Evolutionary conservation across 257 asterid genomes (phyloP).

Genomic region (Nicotiana sylvestris): DNA sequence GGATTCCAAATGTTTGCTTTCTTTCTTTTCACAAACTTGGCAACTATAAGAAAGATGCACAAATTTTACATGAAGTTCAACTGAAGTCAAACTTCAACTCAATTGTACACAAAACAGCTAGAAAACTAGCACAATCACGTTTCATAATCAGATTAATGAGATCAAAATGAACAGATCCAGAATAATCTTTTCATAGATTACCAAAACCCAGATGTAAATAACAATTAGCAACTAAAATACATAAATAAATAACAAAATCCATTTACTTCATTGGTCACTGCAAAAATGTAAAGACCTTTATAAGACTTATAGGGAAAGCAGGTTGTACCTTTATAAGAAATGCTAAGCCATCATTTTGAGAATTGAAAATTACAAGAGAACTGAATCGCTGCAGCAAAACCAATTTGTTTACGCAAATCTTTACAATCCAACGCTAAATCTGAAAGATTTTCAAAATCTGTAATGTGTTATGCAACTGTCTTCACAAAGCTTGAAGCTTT

Average conservation of each 20-base stretch:
- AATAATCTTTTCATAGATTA: background rate
- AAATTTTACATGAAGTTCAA: background rate
- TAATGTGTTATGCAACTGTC: background rate
- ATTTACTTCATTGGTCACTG: background rate
- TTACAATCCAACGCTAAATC: background rate
- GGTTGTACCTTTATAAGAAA: background rate
- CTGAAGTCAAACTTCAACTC: background rate
- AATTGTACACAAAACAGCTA: background rate
- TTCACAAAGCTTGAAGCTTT: background rate
- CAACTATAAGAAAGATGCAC: background rate
- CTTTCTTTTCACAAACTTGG: background rate
- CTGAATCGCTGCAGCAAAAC: background rate
- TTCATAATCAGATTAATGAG: background rate
- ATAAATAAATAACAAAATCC: background rate
- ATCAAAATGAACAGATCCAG: slow-evolving; percentile 3
- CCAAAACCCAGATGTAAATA: background rate
- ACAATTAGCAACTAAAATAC: background rate
- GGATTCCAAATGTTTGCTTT: background rate
- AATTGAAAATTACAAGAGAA: background rate
- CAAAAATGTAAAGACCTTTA: background rate
- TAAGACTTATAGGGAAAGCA: background rate
- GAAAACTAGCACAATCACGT: background rate
- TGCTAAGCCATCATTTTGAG: slow-evolving; percentile 5
- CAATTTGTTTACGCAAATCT: background rate
- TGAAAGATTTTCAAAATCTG: background rate